phyloP scores from a whole-genome alignment of 2,329 filamentous ascomycete species.

The Paraphaeosphaeria sporulosa region DNA sequence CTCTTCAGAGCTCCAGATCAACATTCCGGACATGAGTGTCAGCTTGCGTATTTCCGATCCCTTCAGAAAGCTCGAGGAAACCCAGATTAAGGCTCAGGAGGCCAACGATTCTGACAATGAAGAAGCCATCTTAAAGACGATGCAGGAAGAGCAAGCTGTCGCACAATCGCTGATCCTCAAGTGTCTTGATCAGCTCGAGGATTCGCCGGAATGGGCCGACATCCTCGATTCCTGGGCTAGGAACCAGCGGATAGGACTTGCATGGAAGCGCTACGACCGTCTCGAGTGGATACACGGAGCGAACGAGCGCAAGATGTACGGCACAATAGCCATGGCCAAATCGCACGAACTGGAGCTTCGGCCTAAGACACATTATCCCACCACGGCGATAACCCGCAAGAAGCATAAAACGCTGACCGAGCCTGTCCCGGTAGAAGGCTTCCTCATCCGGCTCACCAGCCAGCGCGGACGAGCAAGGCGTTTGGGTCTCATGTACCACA shows the following conservation, averaged over 20 bases:
- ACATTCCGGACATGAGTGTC: constrained; percentile 69
- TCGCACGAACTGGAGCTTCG: constrained; percentile 72
- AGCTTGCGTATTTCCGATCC: constrained; percentile 66
- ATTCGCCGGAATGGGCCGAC: constrained; percentile 65
- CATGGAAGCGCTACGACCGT: constrained; percentile 74
- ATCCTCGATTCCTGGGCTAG: constrained; percentile 67
- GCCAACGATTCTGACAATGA: constrained; percentile 56
- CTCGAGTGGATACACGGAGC: constrained; percentile 72
- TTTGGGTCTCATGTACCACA: constrained; percentile 68
- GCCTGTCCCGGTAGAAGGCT: constrained; percentile 70
- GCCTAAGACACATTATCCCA: constrained; percentile 71
- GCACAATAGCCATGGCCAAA: constrained; percentile 70
- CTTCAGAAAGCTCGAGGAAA: constrained; percentile 61
- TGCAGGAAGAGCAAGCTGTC: constrained; percentile 62
- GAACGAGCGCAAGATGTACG: constrained; percentile 74
- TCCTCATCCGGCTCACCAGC: constrained; percentile 69
- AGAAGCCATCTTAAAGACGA: constrained; percentile 53
- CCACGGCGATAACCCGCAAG: constrained; percentile 52
- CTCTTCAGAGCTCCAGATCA: constrained; percentile 64
- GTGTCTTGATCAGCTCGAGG: constrained; percentile 66
- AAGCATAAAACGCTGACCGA: constrained; percentile 59
- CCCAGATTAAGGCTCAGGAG: constrained; percentile 50
- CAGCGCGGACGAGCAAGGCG: constrained; percentile 66
- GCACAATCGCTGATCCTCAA: constrained; percentile 64
- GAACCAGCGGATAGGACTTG: constrained; percentile 67